phyloP scores from a whole-genome alignment of 2,329 filamentous ascomycete species.

The Colletotrichum orchidophilum region DNA sequence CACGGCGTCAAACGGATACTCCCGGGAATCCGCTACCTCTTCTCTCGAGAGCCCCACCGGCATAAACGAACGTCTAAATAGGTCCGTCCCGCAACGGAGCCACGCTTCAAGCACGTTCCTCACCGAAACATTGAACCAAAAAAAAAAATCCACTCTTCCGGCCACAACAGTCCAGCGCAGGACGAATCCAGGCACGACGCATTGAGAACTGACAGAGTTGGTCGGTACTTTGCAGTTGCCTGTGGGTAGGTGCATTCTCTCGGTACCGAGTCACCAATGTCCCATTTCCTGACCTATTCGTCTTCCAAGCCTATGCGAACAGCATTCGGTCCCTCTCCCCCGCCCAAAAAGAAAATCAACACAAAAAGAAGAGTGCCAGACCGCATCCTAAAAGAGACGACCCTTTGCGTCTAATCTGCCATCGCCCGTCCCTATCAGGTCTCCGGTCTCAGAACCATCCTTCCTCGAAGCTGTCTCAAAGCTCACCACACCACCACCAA shows the following conservation, averaged over 20 bases:
- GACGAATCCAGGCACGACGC: background rate
- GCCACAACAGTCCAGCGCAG: conserved; percentile 5
- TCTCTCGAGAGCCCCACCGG: conserved; percentile 4
- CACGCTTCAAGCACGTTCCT: conserved; percentile 27
- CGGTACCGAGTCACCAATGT: background rate
- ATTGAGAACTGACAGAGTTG: conserved; percentile 1
- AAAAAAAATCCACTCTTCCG: background rate
- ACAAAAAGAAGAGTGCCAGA: background rate
- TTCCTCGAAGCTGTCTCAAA: conserved; percentile 6
- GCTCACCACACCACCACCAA: background rate
- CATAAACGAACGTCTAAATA: conserved; percentile 14
- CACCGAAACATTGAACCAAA: conserved; percentile 17
- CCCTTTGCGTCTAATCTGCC: conserved; percentile 14
- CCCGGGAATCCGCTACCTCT: background rate
- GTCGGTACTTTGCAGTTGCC: background rate
- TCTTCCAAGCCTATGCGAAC: background rate
- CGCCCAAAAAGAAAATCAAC: background rate
- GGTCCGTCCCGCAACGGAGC: conserved; percentile 30
- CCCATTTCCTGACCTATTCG: background rate
- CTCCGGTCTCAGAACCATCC: conserved; percentile 7
- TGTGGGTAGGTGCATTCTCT: background rate
- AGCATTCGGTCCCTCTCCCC: background rate
- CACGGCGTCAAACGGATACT: background rate
- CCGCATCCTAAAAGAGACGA: conserved; percentile 8
- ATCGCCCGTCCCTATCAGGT: conserved; percentile 17